These are phyloP conservation scores for Acanthamoeba triangularis DNA, from an alignment of 208 protist species.

Conservation along the genomic window DNA sequence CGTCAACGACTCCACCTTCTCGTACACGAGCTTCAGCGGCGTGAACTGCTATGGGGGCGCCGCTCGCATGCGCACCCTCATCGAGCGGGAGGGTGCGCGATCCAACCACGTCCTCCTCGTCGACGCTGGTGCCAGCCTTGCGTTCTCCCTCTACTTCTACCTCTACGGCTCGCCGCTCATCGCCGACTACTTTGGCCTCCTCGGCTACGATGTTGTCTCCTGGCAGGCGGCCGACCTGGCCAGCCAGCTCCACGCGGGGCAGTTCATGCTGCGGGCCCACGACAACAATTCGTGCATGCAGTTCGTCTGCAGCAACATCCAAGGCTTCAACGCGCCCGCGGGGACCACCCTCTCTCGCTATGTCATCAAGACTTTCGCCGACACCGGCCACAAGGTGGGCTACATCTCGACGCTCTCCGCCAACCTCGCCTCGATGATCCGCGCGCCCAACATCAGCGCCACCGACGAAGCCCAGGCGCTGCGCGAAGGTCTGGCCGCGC, in stretches of 20 bases:
- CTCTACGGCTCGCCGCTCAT: constrained; percentile 43
- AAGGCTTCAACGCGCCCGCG: neutral
- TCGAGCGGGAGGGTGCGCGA: neutral
- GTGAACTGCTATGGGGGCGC: constrained; percentile 33
- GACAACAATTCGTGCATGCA: neutral
- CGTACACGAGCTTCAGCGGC: neutral
- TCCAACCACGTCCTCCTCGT: neutral
- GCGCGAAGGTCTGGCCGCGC: neutral
- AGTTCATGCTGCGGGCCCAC: constrained; percentile 4
- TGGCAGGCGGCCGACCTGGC: neutral
- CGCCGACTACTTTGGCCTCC: neutral
- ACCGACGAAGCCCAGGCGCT: constrained; percentile 17
- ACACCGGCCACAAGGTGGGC: constrained; percentile 7
- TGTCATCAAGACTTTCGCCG: neutral
- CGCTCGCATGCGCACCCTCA: constrained; percentile 5
- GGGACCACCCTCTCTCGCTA: neutral
- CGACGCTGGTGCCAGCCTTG: neutral
- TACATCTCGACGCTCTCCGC: neutral
- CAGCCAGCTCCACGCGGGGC: neutral
- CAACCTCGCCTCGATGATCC: neutral
- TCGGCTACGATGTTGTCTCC: constrained; percentile 44
- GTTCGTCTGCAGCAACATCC: neutral
- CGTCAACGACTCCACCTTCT: neutral
- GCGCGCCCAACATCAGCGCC: neutral
- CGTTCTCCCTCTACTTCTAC: constrained; percentile 18